Percentiles rank a stretch among this genome's conserved stretches.
Conservation (phyloP, 345 rosid genomes). For the Pugionium cornutum region DNA sequence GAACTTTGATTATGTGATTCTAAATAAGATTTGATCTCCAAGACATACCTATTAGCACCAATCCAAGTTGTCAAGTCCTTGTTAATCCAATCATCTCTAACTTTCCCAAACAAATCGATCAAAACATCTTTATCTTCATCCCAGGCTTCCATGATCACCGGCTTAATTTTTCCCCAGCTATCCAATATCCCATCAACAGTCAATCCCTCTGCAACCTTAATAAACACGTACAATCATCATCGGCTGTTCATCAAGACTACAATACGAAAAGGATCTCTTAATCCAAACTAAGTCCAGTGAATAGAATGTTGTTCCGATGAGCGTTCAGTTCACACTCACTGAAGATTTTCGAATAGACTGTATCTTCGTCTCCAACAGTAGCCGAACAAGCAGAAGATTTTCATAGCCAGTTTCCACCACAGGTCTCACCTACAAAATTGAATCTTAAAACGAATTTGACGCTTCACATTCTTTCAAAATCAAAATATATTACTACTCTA, state of each 20-base stretch:
- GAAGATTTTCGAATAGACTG: conserved; percentile 73
- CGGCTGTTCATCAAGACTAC: neutral
- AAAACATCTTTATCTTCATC: conserved; percentile 65
- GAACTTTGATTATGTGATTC: neutral
- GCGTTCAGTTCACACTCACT: conserved; percentile 47
- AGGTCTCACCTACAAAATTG: conserved; percentile 68
- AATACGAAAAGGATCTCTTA: neutral
- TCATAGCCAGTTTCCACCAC: conserved; percentile 97
- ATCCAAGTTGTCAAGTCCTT: conserved; percentile 77
- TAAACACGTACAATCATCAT: conserved; percentile 5
- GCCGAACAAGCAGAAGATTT: conserved; percentile 71
- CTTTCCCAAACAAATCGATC: conserved; percentile 75
- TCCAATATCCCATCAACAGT: conserved; percentile 68
- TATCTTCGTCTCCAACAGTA: conserved; percentile 70
- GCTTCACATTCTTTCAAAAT: conserved; percentile 9
- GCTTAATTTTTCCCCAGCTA: conserved; percentile 75
- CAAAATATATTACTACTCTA: neutral
- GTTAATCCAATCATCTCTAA: conserved; percentile 91
- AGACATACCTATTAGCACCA: conserved; percentile 82
- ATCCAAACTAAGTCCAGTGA: conserved; percentile 13
- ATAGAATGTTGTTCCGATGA: neutral
- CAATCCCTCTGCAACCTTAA: conserved; percentile 79
- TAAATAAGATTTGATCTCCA: neutral
- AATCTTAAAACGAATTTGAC: neutral
- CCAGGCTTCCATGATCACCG: conserved; percentile 82